These are phyloP conservation scores for Diaporthe aspalathi DNA, from an alignment of 2,329 filamentous ascomycete species.

Conservation along the genomic window DNA sequence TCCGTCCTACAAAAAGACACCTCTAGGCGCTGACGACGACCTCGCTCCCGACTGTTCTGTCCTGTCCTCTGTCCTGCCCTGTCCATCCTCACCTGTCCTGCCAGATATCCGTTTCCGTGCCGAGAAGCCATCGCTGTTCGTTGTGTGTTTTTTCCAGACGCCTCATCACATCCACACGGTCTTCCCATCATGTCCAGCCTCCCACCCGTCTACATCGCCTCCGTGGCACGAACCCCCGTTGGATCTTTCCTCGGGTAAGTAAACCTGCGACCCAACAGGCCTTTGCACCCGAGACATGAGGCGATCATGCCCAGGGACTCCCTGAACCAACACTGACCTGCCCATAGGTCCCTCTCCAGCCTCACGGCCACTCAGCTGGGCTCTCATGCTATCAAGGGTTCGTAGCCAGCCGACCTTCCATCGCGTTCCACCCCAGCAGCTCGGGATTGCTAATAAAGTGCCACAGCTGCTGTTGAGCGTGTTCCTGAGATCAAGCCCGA, in stretches of 20 bases:
- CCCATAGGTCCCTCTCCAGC: slow-evolving; percentile 83
- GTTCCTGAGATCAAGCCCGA: slow-evolving; percentile 87
- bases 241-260: slow-evolving; percentile 93
- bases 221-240: slow-evolving; percentile 87
- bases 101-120: slow-evolving; percentile 8
- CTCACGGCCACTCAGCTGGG: slow-evolving; percentile 89
- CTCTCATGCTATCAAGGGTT: slow-evolving; percentile 92
- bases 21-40: slow-evolving; percentile 15
- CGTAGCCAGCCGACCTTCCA: slow-evolving; percentile 40
- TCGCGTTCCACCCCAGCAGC: background rate
- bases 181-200: slow-evolving; percentile 77
- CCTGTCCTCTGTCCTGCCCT: background rate
- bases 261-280: slow-evolving; percentile 45
- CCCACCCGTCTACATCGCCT: slow-evolving; percentile 95
- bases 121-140: slow-evolving; percentile 3
- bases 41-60: slow-evolving; percentile 7
- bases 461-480: slow-evolving; percentile 80
- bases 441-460: slow-evolving; percentile 37
- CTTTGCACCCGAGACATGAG: background rate
- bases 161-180: slow-evolving; percentile 21
- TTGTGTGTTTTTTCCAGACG: slow-evolving; percentile 10
- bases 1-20: slow-evolving; percentile 17
- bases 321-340: slow-evolving; percentile 38
- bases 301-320: slow-evolving; percentile 12
- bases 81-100: background rate